Percentiles rank a stretch among this genome's conserved stretches.
phyloP scores from a whole-genome alignment of 176 grass and related monocot species.

The Eleusine coracana region DNA sequence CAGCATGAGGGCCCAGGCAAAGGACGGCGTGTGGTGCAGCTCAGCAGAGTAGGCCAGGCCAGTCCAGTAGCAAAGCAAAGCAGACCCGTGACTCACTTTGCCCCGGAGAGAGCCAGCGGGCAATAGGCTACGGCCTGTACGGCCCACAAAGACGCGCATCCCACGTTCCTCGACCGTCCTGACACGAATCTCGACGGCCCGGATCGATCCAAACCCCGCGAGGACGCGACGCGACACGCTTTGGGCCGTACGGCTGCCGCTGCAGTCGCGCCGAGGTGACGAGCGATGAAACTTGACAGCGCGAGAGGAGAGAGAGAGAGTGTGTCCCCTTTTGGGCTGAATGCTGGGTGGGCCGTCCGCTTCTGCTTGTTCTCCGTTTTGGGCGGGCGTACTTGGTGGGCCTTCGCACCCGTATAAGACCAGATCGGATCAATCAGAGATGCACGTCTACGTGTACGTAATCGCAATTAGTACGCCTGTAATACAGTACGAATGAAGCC shows the following conservation, averaged over 20 bases:
- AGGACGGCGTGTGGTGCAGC: constrained; percentile 18
- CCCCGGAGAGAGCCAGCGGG: neutral
- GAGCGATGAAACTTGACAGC: neutral
- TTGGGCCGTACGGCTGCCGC: neutral
- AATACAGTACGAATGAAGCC: too few relatives aligned
- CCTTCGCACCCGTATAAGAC: neutral
- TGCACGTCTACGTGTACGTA: constrained; percentile 1
- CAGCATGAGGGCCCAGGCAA: constrained; percentile 18
- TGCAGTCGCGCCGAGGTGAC: constrained; percentile 5
- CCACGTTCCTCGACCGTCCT: neutral
- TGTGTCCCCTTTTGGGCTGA: neutral
- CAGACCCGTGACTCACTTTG: constrained; percentile 37
- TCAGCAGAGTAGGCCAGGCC: neutral
- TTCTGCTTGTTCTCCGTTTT: neutral
- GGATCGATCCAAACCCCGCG: neutral
- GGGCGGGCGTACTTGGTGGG: neutral
- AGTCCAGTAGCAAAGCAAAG: neutral
- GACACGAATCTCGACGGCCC: neutral
- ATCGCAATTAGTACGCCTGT: neutral
- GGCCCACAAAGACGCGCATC: constrained; percentile 20
- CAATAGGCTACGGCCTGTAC: constrained; percentile 36
- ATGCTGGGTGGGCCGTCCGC: constrained; percentile 4
- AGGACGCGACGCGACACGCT: neutral
- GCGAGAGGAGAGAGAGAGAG: neutral
- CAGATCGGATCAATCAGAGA: neutral